Evolutionary conservation across 139 green algal species (phyloP), one percentile per base, ranked within the genome.

Genomic region (Coelastrella sp.): DNA sequence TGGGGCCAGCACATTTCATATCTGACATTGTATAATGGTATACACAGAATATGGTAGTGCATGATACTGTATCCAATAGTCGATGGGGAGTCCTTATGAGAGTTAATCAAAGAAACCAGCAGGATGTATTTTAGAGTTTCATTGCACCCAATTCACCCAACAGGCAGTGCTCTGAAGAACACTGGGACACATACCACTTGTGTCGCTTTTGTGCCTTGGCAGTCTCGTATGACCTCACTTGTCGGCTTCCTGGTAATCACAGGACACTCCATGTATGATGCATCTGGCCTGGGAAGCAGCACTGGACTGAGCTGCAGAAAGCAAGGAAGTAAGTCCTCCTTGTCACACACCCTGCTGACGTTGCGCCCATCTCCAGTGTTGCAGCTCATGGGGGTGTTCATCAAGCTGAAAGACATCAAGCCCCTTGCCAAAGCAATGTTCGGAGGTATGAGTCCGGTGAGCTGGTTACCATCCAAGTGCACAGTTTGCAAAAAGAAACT

Each of bases 271-370:
- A 77, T 51, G 79, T 53, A 51, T 27, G 27, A 64, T 25, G 23
- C 19, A 45, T 76, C 79, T 0, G 43, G 40, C 23, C 17, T 45
- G 11, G 76, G 76, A 7, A 57, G 21, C 11, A 40, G 6, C 4
- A 35, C 5, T 4, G 75, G 9, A 30, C 6, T 37, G 7, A 85
- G 75, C 17, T 2, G 9, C 30, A 85, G 48, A 9, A 85, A 85
- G 41, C 79, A 85, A 4, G 79, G 79, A 41, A 85, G 45, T 41
- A 64, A 41, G 60, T 38, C 0, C 9, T 59, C 40, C 45, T 21
- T 53, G 45, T 53, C 45, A 57, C 45, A 57, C 45, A 23, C 11
- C 11, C 45, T 57, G 45, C 45, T 57, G 45, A 9, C 15, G 35
- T 19, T 40, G 19, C 48, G n/a, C 5, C 13, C 11, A 27, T 15